Percentiles rank a stretch among this genome's conserved stretches.
Conservation (phyloP, 441 rosid genomes). For the Dalechampia spathulata region DNA sequence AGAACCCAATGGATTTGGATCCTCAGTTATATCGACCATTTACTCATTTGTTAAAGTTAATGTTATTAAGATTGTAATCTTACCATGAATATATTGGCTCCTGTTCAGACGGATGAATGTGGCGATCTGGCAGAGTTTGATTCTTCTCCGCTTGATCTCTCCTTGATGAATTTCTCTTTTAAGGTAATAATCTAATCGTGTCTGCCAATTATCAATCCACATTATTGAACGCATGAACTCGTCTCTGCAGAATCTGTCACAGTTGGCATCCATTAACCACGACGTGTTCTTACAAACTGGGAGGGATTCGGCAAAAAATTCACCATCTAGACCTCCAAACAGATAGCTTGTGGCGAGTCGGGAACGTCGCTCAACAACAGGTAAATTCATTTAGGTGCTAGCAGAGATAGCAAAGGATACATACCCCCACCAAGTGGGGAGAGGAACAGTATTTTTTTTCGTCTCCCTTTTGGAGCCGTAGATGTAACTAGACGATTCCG, state of each 20-base stretch:
- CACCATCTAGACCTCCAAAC: conserved; percentile 38
- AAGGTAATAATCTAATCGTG: conserved; percentile 36
- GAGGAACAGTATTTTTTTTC: neutral
- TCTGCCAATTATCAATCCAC: too few relatives aligned
- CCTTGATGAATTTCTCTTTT: conserved; percentile 68
- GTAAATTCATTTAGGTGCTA: neutral
- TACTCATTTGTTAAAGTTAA: neutral
- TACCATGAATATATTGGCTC: conserved; percentile 5
- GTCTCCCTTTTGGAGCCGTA: neutral
- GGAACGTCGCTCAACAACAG: neutral
- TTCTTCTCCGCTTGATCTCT: conserved; percentile 46
- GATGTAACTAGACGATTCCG: neutral
- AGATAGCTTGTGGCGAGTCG: conserved; percentile 19
- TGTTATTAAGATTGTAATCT: neutral
- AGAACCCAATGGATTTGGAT: neutral
- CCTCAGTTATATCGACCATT: neutral
- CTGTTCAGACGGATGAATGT: conserved; percentile 54
- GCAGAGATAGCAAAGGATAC: neutral
- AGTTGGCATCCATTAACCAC: conserved; percentile 72
- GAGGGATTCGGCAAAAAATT: conserved; percentile 45
- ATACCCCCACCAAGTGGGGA: neutral
- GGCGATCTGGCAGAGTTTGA: conserved; percentile 52
- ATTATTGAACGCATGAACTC: too few relatives aligned
- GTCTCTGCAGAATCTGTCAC: conserved; percentile 61
- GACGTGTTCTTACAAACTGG: conserved; percentile 58